Percentiles rank a stretch among this genome's conserved stretches.
Conservation (phyloP, 495 filamentous ascomycete species). For the Hypoxylon crocopeplum region DNA sequence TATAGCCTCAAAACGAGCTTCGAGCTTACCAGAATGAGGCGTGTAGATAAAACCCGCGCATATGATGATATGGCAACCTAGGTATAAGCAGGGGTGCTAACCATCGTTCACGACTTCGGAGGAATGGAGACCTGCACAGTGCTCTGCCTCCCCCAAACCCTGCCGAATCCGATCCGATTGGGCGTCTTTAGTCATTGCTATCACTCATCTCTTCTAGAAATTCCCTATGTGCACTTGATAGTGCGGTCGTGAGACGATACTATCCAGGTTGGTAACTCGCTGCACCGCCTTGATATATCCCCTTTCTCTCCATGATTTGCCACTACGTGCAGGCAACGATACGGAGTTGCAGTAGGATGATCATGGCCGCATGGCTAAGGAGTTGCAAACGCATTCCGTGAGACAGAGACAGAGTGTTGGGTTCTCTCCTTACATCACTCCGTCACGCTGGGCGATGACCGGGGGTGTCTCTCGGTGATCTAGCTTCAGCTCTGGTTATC, state of each 20-base stretch:
- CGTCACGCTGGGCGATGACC: not conserved
- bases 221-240: not conserved
- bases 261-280: not conserved
- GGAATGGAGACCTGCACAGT: conserved; percentile 3
- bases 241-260: not conserved
- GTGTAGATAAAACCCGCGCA: conserved; percentile 1
- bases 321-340: conserved; percentile 11
- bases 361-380: not conserved
- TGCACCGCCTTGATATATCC: conserved; percentile 31
- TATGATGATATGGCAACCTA: not conserved
- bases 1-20: conserved; percentile 8
- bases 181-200: not conserved
- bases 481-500: not conserved
- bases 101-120: conserved; percentile 5
- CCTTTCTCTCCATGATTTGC: conserved; percentile 13
- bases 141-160: conserved; percentile 29
- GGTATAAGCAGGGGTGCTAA: conserved; percentile 8
- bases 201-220: not conserved
- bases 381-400: not conserved
- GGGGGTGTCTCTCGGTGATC: not conserved
- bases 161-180: conserved; percentile 18
- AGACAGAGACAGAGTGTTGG: not conserved
- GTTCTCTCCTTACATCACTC: conserved; percentile 2
- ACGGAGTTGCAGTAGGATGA: conserved; percentile 4
- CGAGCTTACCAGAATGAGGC: not conserved